phyloP scores from a whole-genome alignment of 768 basidiomycete species.

The Lactarius akahatsu region DNA sequence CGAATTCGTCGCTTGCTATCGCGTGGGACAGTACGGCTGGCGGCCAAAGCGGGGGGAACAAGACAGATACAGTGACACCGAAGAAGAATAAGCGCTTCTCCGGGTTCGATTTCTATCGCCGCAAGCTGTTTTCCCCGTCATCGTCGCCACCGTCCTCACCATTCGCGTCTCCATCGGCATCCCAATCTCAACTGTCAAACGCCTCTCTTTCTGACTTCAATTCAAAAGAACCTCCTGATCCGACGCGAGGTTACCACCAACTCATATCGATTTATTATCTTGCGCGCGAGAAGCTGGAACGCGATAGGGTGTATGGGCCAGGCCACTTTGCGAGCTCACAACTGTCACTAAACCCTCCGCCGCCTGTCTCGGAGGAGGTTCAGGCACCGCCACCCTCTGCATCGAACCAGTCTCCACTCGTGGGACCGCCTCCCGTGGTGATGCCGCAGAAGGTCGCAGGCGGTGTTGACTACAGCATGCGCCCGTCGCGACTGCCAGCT shows the following conservation, averaged over 20 bases:
- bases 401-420: slow-evolving; percentile 31
- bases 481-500: slow-evolving; percentile 74
- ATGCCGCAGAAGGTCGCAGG: slow-evolving; percentile 40
- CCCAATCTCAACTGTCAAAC: slow-evolving; percentile 54
- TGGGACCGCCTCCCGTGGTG: slow-evolving; percentile 32
- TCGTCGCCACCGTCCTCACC: slow-evolving; percentile 53
- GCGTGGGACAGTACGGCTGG: slow-evolving; percentile 51
- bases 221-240: slow-evolving; percentile 61
- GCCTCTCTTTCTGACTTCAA: slow-evolving; percentile 44
- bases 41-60: slow-evolving; percentile 34
- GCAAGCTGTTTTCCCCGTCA: slow-evolving; percentile 72
- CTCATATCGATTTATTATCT: slow-evolving; percentile 96
- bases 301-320: slow-evolving; percentile 90
- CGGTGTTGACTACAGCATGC: slow-evolving; percentile 79
- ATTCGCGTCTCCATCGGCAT: slow-evolving; percentile 58
- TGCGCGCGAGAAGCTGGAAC: slow-evolving; percentile 91
- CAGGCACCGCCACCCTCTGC: slow-evolving; percentile 27
- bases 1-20: slow-evolving; percentile 68
- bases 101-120: slow-evolving; percentile 90
- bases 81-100: slow-evolving; percentile 86
- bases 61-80: slow-evolving; percentile 28
- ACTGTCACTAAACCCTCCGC: slow-evolving; percentile 44
- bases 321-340: slow-evolving; percentile 95
- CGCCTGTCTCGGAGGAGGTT: slow-evolving; percentile 25
- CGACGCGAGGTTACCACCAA: slow-evolving; percentile 91